These are phyloP conservation scores for Paramecium biaurelia DNA, from an alignment of 73 alveolate genomes.

Conservation along the genomic window DNA sequence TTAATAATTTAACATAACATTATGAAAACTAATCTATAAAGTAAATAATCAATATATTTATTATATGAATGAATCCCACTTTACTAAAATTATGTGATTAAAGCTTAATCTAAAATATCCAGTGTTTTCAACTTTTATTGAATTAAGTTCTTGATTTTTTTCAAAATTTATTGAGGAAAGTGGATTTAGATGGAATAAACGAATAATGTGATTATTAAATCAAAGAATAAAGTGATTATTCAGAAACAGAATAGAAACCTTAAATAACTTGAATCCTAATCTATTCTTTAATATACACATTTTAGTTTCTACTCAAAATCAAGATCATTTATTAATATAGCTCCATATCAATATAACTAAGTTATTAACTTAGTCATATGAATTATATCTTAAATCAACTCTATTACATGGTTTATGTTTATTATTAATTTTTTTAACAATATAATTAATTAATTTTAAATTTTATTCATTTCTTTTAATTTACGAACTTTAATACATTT, in stretches of 20 bases:
- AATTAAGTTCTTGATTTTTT: neutral
- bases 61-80: neutral
- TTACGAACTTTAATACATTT: neutral
- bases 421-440: neutral
- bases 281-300: neutral
- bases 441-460: neutral
- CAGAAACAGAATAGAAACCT: neutral
- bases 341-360: neutral
- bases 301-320: neutral
- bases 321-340: neutral
- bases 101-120: neutral
- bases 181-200: neutral
- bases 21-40: neutral
- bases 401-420: neutral
- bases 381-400: neutral
- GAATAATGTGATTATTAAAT: neutral
- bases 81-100: neutral
- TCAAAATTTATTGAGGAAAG: neutral
- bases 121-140: neutral
- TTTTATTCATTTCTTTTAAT: neutral
- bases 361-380: too few relatives aligned
- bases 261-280: neutral
- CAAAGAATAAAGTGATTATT: neutral
- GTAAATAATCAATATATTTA: neutral
- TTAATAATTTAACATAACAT: neutral